Evolutionary conservation across 352 stramenopile species (phyloP).

Genomic region (Pythium rishiriense): DNA sequence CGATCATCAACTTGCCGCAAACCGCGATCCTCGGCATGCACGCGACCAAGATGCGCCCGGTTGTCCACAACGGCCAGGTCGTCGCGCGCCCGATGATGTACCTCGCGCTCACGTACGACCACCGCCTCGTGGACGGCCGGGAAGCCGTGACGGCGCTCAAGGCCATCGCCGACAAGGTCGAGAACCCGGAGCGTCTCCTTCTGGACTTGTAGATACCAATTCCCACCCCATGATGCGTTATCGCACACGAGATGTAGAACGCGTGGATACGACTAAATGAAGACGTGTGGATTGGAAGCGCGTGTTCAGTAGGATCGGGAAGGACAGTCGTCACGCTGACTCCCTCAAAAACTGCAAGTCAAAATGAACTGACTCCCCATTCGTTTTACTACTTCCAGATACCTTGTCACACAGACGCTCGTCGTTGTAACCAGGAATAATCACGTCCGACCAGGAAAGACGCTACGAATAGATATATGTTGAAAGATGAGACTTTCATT

Average conservation of each 20-base stretch:
- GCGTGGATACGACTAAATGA: background rate
- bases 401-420: too few species aligned
- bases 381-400: too few species aligned
- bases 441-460: conserved; percentile 6
- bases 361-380: too few species aligned
- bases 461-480: background rate
- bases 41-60: conserved; percentile 96
- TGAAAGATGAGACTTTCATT: conserved; percentile 25
- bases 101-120: conserved; percentile 99
- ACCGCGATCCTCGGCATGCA: conserved; percentile 99
- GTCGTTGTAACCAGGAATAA: too few species aligned
- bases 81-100: conserved; percentile 99
- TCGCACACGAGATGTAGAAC: background rate
- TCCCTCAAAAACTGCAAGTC: too few species aligned
- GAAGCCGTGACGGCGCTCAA: conserved; percentile 99
- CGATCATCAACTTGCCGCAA: conserved; percentile 99
- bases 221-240: too few species aligned
- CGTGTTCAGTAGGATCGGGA: too few species aligned
- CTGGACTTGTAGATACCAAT: conserved; percentile 89
- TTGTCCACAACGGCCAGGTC: conserved; percentile 94
- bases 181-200: conserved; percentile 94
- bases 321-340: too few species aligned
- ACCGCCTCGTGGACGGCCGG: conserved; percentile 97
- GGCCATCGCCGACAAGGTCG: conserved; percentile 97
- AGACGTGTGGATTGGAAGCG: background rate